Conservation (phyloP, 345 rosid genomes). For the Populus ilicifolia region DNA sequence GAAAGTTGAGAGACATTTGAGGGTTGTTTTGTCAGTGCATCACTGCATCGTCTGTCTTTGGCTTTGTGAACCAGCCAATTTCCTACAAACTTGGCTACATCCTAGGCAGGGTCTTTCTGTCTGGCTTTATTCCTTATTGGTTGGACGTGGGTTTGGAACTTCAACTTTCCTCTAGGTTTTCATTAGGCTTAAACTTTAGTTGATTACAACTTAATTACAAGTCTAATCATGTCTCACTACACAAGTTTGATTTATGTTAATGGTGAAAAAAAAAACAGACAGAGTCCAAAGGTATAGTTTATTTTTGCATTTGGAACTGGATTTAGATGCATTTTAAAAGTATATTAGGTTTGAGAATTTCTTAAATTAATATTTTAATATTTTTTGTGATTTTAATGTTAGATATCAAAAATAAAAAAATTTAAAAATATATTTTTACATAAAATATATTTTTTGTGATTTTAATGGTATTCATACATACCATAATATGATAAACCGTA, state of each 20-base stretch:
- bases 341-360: no score
- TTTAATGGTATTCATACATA: no score
- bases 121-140: background rate
- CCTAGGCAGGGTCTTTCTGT: slow-evolving; percentile 6
- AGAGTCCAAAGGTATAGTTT: no score
- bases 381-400: no score
- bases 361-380: no score
- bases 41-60: slow-evolving; percentile 4
- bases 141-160: background rate
- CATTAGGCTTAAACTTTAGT: background rate
- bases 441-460: no score
- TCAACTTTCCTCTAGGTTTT: background rate
- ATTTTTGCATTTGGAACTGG: no score
- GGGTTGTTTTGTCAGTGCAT: slow-evolving; percentile 11
- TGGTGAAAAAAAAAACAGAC: no score
- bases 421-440: no score
- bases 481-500: no score
- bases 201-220: background rate
- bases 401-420: no score
- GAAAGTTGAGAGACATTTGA: background rate
- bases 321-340: no score
- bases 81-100: slow-evolving; percentile 35
- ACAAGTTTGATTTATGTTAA: background rate
- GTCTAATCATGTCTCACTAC: background rate
- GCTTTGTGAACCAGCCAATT: slow-evolving; percentile 36